These are phyloP conservation scores for Solanum hybrid DNA, from an alignment of 305 asterid genomes.

Conservation along the genomic window DNA sequence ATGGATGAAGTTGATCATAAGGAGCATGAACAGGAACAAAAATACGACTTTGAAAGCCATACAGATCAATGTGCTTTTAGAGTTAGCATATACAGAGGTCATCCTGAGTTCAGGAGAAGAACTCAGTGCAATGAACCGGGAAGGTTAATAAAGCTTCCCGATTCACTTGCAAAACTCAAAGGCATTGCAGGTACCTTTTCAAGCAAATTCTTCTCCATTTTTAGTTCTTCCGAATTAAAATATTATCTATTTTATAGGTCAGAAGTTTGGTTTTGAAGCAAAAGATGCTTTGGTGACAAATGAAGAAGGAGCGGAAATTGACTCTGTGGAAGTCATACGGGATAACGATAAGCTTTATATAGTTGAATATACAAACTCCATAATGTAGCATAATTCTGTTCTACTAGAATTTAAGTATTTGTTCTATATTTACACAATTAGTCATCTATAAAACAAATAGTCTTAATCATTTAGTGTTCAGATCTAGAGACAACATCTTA, in stretches of 20 bases:
- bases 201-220: not conserved
- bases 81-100: slow-evolving; percentile 69
- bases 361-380: slow-evolving; percentile 22
- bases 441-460: not conserved
- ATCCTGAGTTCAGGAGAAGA: slow-evolving; percentile 36
- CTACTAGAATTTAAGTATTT: not conserved
- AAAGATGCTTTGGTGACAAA: slow-evolving; percentile 42
- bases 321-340: slow-evolving; percentile 76
- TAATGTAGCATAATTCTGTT: not conserved
- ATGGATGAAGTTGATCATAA: slow-evolving; percentile 8
- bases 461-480: not conserved
- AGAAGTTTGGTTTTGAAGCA: slow-evolving; percentile 64
- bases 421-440: not conserved
- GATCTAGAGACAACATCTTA: not conserved
- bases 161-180: slow-evolving; percentile 49
- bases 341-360: slow-evolving; percentile 69
- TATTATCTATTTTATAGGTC: slow-evolving; percentile 24
- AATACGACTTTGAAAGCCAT: not conserved
- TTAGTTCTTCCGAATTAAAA: not conserved
- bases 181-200: slow-evolving; percentile 45
- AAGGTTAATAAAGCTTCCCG: slow-evolving; percentile 43
- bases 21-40: slow-evolving; percentile 17
- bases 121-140: slow-evolving; percentile 47
- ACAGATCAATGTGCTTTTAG: slow-evolving; percentile 19
- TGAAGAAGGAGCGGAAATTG: slow-evolving; percentile 75